Evolutionary conservation across 352 stramenopile species (phyloP), one percentile per base, ranked within the genome.

Genomic region (Pythium vanterpoolii): DNA sequence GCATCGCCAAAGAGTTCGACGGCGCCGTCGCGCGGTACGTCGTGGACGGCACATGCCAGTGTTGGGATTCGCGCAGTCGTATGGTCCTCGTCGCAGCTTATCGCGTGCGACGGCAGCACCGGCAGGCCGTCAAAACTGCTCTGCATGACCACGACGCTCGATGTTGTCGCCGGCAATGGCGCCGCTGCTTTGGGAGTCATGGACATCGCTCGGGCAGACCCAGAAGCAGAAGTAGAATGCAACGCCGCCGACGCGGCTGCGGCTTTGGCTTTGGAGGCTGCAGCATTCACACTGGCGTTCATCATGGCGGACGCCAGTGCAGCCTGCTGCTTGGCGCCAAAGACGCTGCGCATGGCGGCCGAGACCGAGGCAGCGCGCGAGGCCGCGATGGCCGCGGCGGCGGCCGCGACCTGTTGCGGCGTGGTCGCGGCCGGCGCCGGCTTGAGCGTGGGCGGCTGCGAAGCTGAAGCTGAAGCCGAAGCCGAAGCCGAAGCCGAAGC

Each of bases 61-160:
- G 45, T 18, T 10, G 44, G 24, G 55, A 62, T 21, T 14, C 42
- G 42, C 28, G 43, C 45, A 16, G 48, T 56, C 21, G 26, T 24
- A 28, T 48, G 28, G n/a, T 55, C 54, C 8, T 50, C 13, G 0
- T 4, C 1, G 14, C 55, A 65, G 38, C 26, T 36, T 30, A 51
- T 51, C 18, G 50, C 40, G 43, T 67, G 64, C n/a, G 58, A 33
- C 5, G 64, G 45, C 42, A 71, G 53, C 52, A 53, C 44, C 7
- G 58, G 64, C 34, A 71, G 58, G 1, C 64, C 63, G 34, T 69
- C 61, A 54, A 60, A 66, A 38, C 43, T 64, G 40, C 42, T 62
- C 45, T 46, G 60, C 52, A 62, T 57, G 8, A 62, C 60, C 44
- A 68, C 51, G 11, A 61, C 44, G n/a, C 43, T 57, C 16, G 28